Percentiles rank a stretch among this genome's conserved stretches.
Evolutionary conservation across 768 basidiomycete species (phyloP).

Genomic region (Podaxis sp.): DNA sequence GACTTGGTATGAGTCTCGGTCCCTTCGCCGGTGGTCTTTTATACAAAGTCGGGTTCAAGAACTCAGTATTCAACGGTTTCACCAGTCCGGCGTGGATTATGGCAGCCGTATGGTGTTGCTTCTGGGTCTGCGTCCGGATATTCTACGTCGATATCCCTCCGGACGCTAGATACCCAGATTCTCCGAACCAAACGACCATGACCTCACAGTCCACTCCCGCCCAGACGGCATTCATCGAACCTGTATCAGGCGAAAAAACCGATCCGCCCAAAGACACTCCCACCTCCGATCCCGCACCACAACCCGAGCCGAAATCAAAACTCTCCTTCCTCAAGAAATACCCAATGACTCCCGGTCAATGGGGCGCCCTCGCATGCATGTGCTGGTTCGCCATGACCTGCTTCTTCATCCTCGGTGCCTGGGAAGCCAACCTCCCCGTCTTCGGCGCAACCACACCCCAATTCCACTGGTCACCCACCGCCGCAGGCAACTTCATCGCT

Average conservation of each 20-base stretch:
- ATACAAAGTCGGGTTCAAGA: conserved; percentile 58
- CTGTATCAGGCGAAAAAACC: conserved; percentile 6
- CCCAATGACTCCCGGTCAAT: conserved; percentile 25
- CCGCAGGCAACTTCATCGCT: conserved; percentile 69
- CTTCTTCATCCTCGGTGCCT: conserved; percentile 69
- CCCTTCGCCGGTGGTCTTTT: conserved; percentile 63
- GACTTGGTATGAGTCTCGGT: conserved; percentile 58
- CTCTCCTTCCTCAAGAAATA: conserved; percentile 12
- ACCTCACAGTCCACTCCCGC: conserved; percentile 39
- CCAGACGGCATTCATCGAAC: conserved; percentile 17
- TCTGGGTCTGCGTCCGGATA: conserved; percentile 38
- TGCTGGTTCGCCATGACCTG: conserved; percentile 70
- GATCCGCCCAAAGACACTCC: conserved; percentile 30
- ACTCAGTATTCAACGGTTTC: conserved; percentile 60
- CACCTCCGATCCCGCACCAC: conserved; percentile 21
- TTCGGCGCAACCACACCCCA: conserved; percentile 42
- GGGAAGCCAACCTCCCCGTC: conserved; percentile 69
- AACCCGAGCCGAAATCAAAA: conserved; percentile 10
- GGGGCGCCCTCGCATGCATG: conserved; percentile 59
- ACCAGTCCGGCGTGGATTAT: conserved; percentile 69
- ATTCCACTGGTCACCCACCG: conserved; percentile 57
- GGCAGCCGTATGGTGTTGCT: conserved; percentile 50
- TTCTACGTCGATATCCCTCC: conserved; percentile 42
- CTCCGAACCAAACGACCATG: conserved; percentile 25
- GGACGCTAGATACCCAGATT: conserved; percentile 2